Conservation (phyloP, 257 asterid genomes). For the Verbascum thapsus region DNA sequence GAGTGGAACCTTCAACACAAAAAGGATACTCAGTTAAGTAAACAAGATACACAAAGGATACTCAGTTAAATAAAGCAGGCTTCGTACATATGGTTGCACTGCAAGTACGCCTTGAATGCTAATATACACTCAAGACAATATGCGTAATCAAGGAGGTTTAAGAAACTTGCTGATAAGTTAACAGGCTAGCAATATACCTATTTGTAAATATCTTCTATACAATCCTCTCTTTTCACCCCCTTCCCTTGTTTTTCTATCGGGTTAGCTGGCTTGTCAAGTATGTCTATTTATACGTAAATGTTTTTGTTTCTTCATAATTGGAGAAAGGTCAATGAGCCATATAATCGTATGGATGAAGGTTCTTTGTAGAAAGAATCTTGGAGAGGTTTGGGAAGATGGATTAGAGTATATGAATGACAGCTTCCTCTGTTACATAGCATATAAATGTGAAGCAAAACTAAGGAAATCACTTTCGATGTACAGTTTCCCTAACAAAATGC, state of each 20-base stretch:
- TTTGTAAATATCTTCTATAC: neutral
- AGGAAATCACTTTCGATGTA: neutral
- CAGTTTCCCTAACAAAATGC: constrained; percentile 10
- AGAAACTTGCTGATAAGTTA: too few relatives aligned
- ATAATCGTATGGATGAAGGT: constrained; percentile 7
- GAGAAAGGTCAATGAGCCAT: neutral
- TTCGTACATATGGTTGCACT: constrained; percentile 2
- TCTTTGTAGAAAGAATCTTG: neutral
- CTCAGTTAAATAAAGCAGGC: constrained; percentile 19
- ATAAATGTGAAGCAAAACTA: neutral
- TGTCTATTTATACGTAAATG: too few relatives aligned
- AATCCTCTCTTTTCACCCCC: neutral
- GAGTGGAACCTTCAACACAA: constrained; percentile 74
- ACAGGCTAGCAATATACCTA: neutral
- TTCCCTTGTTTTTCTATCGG: neutral
- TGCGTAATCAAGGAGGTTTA: too few relatives aligned
- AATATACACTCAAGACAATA: too few relatives aligned
- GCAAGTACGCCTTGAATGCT: constrained; percentile 15
- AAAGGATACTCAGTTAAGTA: constrained; percentile 34
- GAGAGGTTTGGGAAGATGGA: constrained; percentile 14
- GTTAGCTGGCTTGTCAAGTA: too few relatives aligned
- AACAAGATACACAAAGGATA: constrained; percentile 3
- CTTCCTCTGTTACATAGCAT: neutral
- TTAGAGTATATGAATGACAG: neutral
- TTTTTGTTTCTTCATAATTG: neutral